Conservation (phyloP, 2,329 filamentous ascomycete genomes). For the Seiridium unicorne region DNA sequence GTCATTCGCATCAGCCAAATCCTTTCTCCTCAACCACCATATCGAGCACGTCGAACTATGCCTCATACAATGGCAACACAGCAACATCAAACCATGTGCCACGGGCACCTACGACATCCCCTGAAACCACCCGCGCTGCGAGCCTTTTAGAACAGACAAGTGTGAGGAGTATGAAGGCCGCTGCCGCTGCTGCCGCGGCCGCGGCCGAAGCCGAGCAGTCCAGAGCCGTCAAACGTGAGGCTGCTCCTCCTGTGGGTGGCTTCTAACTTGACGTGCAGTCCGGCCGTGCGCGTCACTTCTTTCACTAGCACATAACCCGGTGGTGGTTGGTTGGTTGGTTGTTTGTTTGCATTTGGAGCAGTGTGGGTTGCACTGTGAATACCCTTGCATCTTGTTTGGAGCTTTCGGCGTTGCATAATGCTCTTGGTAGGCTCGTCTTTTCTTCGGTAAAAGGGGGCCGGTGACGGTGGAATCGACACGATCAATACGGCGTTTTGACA, state of each 20-base stretch:
- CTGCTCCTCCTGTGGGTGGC: slow-evolving; percentile 25
- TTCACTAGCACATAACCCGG: neutral
- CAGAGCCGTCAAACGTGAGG: slow-evolving; percentile 25
- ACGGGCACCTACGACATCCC: slow-evolving; percentile 35
- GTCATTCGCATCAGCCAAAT: slow-evolving; percentile 36
- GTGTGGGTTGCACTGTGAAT: neutral
- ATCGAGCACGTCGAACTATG: slow-evolving; percentile 14
- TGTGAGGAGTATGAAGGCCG: slow-evolving; percentile 22
- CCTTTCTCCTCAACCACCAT: slow-evolving; percentile 32
- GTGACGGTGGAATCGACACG: neutral
- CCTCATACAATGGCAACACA: slow-evolving; percentile 21
- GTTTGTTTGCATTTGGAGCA: neutral
- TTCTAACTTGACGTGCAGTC: slow-evolving; percentile 11
- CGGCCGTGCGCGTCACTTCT: neutral
- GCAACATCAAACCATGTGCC: slow-evolving; percentile 21
- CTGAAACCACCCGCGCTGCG: slow-evolving; percentile 40
- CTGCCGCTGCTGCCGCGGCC: slow-evolving; percentile 14
- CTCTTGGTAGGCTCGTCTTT: neutral
- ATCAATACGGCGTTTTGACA: neutral
- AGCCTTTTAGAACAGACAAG: slow-evolving; percentile 30
- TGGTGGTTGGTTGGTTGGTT: neutral
- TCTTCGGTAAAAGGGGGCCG: neutral
- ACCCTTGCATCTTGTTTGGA: slow-evolving; percentile 1
- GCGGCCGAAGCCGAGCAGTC: slow-evolving; percentile 16
- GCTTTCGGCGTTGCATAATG: neutral